These are phyloP conservation scores for Septoria linicola DNA, from an alignment of 2,329 filamentous ascomycete species.

Conservation along the genomic window DNA sequence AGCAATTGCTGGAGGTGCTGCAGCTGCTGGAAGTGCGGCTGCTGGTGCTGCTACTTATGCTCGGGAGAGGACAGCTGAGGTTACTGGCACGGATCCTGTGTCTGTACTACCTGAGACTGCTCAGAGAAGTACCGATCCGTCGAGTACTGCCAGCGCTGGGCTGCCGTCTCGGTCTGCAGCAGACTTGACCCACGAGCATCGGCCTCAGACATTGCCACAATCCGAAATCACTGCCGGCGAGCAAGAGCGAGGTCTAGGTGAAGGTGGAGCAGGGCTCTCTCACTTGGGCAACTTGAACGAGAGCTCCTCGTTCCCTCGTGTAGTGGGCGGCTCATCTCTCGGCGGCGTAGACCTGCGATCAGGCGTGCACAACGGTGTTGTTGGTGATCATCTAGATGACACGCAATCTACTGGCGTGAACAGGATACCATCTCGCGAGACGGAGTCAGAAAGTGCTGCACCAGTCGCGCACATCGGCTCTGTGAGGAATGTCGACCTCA, in stretches of 20 bases:
- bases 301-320: neutral
- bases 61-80: constrained; percentile 38
- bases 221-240: too few relatives aligned
- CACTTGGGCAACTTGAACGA: neutral
- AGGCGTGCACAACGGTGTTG: constrained; percentile 13
- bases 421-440: neutral
- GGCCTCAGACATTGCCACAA: too few relatives aligned
- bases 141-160: neutral
- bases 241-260: too few relatives aligned
- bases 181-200: too few relatives aligned
- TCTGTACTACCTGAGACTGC: constrained; percentile 11
- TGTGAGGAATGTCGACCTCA: constrained; percentile 1
- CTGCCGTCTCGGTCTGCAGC: neutral
- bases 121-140: constrained; percentile 32
- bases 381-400: constrained; percentile 8
- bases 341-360: constrained; percentile 4
- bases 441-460: neutral
- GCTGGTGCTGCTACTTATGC: constrained; percentile 39
- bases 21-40: constrained; percentile 44
- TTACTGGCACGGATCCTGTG: constrained; percentile 50
- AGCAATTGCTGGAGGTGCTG: constrained; percentile 24
- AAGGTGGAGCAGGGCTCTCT: too few relatives aligned
- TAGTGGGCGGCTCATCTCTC: neutral
- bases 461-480: neutral
- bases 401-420: neutral